A percentile compares a stretch with the other conserved stretches of the same genome.
These are phyloP conservation scores for Diaporthe longicolla DNA, from an alignment of 2,329 filamentous ascomycete species.

Conservation along the genomic window DNA sequence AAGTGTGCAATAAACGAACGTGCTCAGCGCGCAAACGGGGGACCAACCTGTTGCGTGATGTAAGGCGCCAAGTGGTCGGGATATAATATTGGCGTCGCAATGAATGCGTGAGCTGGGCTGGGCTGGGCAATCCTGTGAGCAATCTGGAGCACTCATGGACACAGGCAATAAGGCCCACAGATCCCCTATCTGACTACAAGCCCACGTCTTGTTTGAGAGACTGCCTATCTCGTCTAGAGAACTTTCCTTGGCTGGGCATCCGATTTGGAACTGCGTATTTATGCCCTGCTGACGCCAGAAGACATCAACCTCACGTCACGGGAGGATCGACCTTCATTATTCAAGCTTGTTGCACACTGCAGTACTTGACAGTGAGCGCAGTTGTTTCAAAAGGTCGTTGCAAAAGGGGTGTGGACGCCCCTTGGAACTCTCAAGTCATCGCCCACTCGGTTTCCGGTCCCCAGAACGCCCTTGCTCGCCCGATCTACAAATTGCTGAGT, in stretches of 20 bases:
- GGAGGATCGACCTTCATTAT: background rate
- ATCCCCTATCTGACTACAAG: background rate
- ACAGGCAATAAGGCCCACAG: background rate
- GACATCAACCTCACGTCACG: background rate
- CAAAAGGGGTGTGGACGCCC: background rate
- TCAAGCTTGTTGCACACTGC: background rate
- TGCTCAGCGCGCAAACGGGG: background rate
- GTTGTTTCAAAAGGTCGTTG: background rate
- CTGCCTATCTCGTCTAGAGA: background rate
- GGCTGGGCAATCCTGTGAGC: background rate
- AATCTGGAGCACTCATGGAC: background rate
- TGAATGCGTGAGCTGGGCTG: background rate
- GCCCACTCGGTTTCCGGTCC: background rate
- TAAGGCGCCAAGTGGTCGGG: background rate
- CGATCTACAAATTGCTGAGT: background rate
- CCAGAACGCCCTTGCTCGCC: slow-evolving; percentile 5
- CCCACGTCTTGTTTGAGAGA: background rate
- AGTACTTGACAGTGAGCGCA: background rate
- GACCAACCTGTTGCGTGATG: background rate
- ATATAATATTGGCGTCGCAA: background rate
- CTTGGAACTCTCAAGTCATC: background rate
- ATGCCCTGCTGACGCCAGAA: background rate
- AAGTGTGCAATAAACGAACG: background rate
- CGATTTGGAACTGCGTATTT: too few relatives aligned
- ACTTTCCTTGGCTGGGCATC: background rate